Evolutionary conservation across 352 stramenopile genomes (phyloP).

Genomic region (Globisporangium irregulare): DNA sequence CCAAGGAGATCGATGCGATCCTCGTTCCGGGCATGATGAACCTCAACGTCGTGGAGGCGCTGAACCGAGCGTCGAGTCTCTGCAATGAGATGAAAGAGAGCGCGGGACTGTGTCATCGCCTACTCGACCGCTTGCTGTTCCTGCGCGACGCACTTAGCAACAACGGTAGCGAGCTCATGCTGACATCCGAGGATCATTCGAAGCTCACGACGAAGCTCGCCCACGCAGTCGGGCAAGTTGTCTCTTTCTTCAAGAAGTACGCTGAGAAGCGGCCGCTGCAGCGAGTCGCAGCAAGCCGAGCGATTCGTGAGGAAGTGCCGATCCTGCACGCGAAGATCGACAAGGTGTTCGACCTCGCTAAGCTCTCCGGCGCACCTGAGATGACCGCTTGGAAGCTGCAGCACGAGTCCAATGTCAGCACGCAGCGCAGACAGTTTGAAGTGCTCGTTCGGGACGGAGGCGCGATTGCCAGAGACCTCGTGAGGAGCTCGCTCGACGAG

Average conservation of each 20-base stretch:
- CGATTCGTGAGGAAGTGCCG: not conserved
- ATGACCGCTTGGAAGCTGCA: slow-evolving; percentile 9
- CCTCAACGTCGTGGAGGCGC: not conserved
- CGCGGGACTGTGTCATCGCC: not conserved
- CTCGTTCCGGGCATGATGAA: slow-evolving; percentile 9
- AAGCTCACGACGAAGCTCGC: slow-evolving; percentile 15
- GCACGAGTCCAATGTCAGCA: slow-evolving; percentile 1
- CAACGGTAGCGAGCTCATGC: slow-evolving; percentile 17
- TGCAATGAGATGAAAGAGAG: slow-evolving; percentile 19
- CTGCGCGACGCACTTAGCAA: slow-evolving; percentile 20
- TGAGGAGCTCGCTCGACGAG: not conserved
- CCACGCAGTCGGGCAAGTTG: slow-evolving; percentile 10
- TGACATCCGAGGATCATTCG: not conserved
- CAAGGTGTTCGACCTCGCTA: not conserved
- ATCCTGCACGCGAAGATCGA: not conserved
- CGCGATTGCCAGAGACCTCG: not conserved
- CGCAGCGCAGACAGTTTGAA: slow-evolving; percentile 9
- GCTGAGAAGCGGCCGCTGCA: not conserved
- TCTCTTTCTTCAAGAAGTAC: not conserved
- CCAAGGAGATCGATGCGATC: not conserved
- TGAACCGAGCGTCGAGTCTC: not conserved
- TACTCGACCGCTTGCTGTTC: slow-evolving; percentile 18
- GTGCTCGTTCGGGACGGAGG: not conserved
- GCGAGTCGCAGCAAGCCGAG: not conserved
- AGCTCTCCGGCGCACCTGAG: not conserved